Evolutionary conservation across 495 filamentous ascomycete genomes (phyloP), one percentile per base, ranked within the genome.

Genomic region (Tirmania nivea): DNA sequence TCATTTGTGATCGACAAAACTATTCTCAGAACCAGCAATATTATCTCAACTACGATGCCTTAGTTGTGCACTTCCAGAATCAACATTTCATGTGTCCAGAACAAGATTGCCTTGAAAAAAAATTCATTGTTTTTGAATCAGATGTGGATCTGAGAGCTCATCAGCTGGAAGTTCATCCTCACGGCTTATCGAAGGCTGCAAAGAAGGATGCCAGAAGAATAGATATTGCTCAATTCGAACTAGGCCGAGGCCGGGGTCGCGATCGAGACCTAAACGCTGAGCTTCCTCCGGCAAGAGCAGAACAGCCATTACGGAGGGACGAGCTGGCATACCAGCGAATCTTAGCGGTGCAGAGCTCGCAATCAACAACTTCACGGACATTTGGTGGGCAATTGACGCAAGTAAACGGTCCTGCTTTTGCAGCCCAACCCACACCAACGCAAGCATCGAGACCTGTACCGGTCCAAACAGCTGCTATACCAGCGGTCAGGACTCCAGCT

Each of bases 61-160:
- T 99, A 0, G 85, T 89, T 59, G 66, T 75, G 10, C 90, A 99
- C 66, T 95, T 94, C 64, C 74, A 76, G 55, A 79, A 78, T 51
- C 86, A 88, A 34, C 90, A 99, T 66, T 94, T 83, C 61, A 68
- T 84, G 1, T 99, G 90, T 59, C 62, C 73, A 1, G 89, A 99
- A 55, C 70, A 71, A 55, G 88, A 94, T 54, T 99, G 90, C 56
- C 60, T 86, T 63, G 90, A 96, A 55, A 94, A 94, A 74, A 96
- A 95, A 66, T 94, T 95, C 60, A 78, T 94, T n/a, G 92, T 95
- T 1, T 99, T 99, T 56, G 84, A 82, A 49, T 85, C 86, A 0
- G 82, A 93, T 60, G 80, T 99, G 70, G 90, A 96, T 65, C 66
- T 99, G 34, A 93, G 94, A 63, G 86, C 76, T 11, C 86, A 93